Evolutionary conservation across 768 basidiomycete genomes (phyloP), one percentile per base, ranked within the genome.

Genomic region (Lactarius sp.): DNA sequence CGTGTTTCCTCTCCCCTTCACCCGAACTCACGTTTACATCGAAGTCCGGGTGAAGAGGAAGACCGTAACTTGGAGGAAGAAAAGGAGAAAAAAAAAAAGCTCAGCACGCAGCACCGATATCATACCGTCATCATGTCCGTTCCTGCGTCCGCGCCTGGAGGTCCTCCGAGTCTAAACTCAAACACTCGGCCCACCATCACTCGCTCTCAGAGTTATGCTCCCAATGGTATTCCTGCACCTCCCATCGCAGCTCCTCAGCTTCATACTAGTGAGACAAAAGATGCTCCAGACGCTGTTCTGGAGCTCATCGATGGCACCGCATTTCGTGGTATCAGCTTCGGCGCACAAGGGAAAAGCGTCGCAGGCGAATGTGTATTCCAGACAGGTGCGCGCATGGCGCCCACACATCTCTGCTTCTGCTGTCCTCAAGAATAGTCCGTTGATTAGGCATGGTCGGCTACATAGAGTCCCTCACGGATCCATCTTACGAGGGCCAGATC

Each of bases 341-440:
- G 97, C 71, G 94, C 93, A 4, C 83, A 92, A 70, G 84, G 82
- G 52, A 95, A 93, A 77, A 94, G 92, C 72, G 81, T 96, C 37
- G 83, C 96, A 18, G 97, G 97, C 70, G 97, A 99, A 83, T 98
- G 97, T 75, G 97, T 99, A 72, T 99, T 99, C 78, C 96, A 98
- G 79, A 99, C 97, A 46, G 97, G 97, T 95, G 71, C 74, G 88
- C 69, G 27, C 46, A 27, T 14, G 5, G 55, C 56, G 27, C 61
- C 56, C 56, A 22, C 52, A 52, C 52, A 56, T 12, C 31, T 53
- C 39, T 54, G 36, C 42, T 61, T 62, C 44, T 63, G 56, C 20
- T 22, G 33, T 60, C 49, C 52, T 59, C 41, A 59, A 56, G 63
- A 62, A 61, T 58, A 56, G 65, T 58, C 64, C 59, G 27, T 51